Percentiles rank a stretch among this genome's conserved stretches.
Conservation (phyloP, 768 basidiomycete species). For the Collybiopsis confluens region DNA sequence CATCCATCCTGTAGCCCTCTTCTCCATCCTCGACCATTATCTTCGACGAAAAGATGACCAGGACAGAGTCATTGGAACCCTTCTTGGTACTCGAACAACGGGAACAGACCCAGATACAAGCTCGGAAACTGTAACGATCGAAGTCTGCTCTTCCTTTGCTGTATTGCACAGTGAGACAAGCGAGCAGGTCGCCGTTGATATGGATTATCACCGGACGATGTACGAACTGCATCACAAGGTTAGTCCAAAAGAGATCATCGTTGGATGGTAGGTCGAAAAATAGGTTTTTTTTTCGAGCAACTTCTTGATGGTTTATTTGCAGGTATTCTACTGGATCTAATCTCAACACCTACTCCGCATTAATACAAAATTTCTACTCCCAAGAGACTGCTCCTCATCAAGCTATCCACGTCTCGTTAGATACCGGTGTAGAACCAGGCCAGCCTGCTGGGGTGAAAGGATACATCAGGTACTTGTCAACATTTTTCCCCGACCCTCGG, state of each 20-base stretch:
- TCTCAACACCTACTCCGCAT: constrained; percentile 90
- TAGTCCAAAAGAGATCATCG: constrained; percentile 83
- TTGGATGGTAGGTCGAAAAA: constrained; percentile 77
- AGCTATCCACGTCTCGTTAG: constrained; percentile 87
- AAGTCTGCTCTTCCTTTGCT: constrained; percentile 83
- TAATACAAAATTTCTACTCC: constrained; percentile 97
- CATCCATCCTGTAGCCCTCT: constrained; percentile 88
- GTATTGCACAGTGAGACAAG: constrained; percentile 90
- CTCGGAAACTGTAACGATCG: constrained; percentile 38
- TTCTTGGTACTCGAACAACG: constrained; percentile 73
- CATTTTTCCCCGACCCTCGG: constrained; percentile 8
- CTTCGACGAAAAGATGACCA: constrained; percentile 79
- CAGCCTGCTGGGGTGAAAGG: constrained; percentile 75
- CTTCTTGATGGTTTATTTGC: neutral
- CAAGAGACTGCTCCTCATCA: constrained; percentile 86
- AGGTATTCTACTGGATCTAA: constrained; percentile 93
- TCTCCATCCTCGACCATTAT: constrained; percentile 96
- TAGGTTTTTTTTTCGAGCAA: constrained; percentile 7
- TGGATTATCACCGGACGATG: constrained; percentile 94
- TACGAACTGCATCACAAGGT: constrained; percentile 86
- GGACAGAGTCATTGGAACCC: constrained; percentile 91
- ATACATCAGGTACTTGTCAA: constrained; percentile 64
- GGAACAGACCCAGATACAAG: constrained; percentile 24
- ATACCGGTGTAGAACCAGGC: constrained; percentile 71
- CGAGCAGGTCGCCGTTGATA: constrained; percentile 93